phyloP scores from a whole-genome alignment of 2,329 filamentous ascomycete genomes.

The Trichoderma harzianum region DNA sequence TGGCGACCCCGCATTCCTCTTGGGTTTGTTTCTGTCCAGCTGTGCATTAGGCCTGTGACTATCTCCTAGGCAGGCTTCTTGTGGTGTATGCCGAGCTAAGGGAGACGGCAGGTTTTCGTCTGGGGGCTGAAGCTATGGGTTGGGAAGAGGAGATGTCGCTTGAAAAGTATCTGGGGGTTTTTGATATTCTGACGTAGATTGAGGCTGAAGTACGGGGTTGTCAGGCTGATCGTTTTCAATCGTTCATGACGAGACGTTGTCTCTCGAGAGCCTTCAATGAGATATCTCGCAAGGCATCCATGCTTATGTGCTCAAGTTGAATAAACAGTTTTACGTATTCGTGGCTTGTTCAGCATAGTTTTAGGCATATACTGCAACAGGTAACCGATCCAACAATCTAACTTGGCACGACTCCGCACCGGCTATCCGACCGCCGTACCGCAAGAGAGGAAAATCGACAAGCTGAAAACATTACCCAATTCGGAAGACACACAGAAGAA shows the following conservation, averaged over 20 bases:
- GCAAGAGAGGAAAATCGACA: neutral
- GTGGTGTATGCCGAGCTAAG: neutral
- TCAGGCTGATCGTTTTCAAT: no score
- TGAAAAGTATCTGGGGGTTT: no score
- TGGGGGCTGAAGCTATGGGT: neutral
- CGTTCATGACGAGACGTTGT: no score
- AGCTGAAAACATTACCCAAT: neutral
- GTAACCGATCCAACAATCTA: neutral
- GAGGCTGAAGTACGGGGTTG: no score
- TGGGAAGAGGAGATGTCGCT: no score
- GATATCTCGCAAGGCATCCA: no score
- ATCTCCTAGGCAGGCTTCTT: neutral
- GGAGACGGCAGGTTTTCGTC: neutral
- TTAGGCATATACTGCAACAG: neutral
- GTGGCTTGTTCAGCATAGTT: no score
- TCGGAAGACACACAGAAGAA: neutral
- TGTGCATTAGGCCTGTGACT: neutral
- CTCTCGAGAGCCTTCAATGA: no score
- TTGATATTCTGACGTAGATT: no score
- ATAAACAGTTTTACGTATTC: no score
- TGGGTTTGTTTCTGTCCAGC: neutral
- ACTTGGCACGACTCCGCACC: neutral
- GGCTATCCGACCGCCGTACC: neutral
- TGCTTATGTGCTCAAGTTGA: no score
- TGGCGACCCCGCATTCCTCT: neutral